phyloP scores from a whole-genome alignment of 768 basidiomycete species.

The Mycena kentingensis region DNA sequence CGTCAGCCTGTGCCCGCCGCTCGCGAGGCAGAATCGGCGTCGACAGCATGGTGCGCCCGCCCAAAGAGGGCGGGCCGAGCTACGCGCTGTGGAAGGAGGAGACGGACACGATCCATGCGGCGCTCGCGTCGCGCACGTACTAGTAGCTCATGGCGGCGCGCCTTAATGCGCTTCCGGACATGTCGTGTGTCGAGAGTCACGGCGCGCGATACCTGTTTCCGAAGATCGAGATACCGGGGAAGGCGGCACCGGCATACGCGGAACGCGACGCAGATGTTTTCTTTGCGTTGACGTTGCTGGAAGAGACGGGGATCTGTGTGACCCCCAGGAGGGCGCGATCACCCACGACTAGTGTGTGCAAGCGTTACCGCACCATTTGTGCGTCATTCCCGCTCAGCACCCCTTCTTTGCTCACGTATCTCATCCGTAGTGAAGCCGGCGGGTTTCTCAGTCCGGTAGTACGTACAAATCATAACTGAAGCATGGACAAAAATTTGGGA shows the following conservation, averaged over 20 bases:
- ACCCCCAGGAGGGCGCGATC: constrained; percentile 91
- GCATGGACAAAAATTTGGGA: no score
- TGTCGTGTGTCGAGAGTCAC: constrained; percentile 85
- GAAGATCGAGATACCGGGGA: constrained; percentile 68
- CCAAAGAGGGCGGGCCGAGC: constrained; percentile 70
- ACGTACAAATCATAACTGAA: no score
- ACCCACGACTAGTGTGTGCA: no score
- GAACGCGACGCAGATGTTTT: no score
- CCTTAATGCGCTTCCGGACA: constrained; percentile 84
- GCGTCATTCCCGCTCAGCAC: no score
- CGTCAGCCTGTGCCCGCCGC: constrained; percentile 86
- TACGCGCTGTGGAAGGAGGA: constrained; percentile 83
- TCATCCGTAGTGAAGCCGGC: no score
- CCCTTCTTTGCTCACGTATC: no score
- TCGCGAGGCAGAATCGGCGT: constrained; percentile 92
- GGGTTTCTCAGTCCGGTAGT: no score
- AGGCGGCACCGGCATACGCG: constrained; percentile 65
- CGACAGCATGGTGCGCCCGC: constrained; percentile 92
- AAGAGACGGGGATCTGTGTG: no score
- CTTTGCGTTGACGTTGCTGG: constrained; percentile 39
- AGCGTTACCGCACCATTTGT: no score
- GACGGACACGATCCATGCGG: constrained; percentile 76
- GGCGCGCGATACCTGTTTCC: constrained; percentile 96
- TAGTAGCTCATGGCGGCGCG: constrained; percentile 71
- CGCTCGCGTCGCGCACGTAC: constrained; percentile 71